Evolutionary conservation across 2,329 filamentous ascomycete genomes (phyloP).

Genomic region (Microcyclospora tardicrescens): DNA sequence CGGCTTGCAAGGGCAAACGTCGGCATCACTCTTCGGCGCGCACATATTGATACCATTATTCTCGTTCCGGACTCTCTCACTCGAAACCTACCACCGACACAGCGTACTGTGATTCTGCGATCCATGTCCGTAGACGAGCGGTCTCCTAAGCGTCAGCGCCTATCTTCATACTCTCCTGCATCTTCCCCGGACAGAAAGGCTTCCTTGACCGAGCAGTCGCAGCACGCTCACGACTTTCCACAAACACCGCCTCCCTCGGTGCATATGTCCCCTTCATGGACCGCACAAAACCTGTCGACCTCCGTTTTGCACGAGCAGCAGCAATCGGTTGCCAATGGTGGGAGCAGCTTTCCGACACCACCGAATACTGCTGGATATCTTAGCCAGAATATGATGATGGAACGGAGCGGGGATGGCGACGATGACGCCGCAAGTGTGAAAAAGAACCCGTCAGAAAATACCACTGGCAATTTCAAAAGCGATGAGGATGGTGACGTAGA

Average conservation of each 20-base stretch:
- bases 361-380: slow-evolving; percentile 27
- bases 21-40: too few relatives aligned
- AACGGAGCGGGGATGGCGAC: slow-evolving; percentile 12
- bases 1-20: too few relatives aligned
- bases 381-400: slow-evolving; percentile 13
- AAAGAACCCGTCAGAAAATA: slow-evolving; percentile 9
- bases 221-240: slow-evolving; percentile 6
- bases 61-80: too few relatives aligned
- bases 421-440: slow-evolving; percentile 13
- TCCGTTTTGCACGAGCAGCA: slow-evolving; percentile 1
- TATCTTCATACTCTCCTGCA: slow-evolving; percentile 32
- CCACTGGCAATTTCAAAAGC: slow-evolving; percentile 5
- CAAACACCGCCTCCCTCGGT: slow-evolving; percentile 37
- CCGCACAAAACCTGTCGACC: slow-evolving; percentile 11
- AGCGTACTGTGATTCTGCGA: too few relatives aligned
- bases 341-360: slow-evolving; percentile 25
- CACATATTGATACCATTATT: too few relatives aligned
- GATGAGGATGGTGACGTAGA: slow-evolving; percentile 31
- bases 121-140: slow-evolving; percentile 15
- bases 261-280: slow-evolving; percentile 34
- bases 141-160: slow-evolving; percentile 24
- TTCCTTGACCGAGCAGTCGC: slow-evolving; percentile 24
- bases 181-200: slow-evolving; percentile 30
- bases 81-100: too few relatives aligned
- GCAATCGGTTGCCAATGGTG: slow-evolving; percentile 7